These are phyloP conservation scores for Fusarium sp. DNA, from an alignment of 2,329 filamentous ascomycete genomes.

Conservation along the genomic window DNA sequence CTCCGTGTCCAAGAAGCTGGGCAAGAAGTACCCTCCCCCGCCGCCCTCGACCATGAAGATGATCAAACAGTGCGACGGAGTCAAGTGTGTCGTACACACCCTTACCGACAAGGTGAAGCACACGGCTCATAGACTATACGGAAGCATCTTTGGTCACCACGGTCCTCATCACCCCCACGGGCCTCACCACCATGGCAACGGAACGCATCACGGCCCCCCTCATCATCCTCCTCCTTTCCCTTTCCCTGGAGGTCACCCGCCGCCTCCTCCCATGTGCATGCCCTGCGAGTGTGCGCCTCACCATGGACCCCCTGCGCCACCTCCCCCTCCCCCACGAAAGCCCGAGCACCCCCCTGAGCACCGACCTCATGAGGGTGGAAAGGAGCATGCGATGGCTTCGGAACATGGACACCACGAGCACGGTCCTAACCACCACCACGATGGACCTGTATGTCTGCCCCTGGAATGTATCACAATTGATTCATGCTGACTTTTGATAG, in stretches of 20 bases:
- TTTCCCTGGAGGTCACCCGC: conserved; percentile 30
- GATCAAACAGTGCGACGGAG: conserved; percentile 33
- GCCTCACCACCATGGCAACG: conserved; percentile 9
- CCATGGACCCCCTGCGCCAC: conserved; percentile 43
- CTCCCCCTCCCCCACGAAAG: conserved; percentile 30
- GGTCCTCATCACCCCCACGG: conserved; percentile 11
- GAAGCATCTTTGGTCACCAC: conserved; percentile 28
- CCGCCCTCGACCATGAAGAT: conserved; percentile 38
- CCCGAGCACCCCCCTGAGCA: conserved; percentile 18
- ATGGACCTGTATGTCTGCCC: conserved; percentile 28
- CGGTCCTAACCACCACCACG: conserved; percentile 24
- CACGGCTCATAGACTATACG: conserved; percentile 36
- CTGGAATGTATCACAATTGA: neutral
- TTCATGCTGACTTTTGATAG: conserved; percentile 3
- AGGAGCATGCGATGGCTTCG: conserved; percentile 19
- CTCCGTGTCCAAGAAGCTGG: conserved; percentile 52
- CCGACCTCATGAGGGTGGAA: neutral
- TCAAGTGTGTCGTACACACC: conserved; percentile 56
- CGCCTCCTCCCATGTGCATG: conserved; percentile 6
- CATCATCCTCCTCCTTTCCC: conserved; percentile 28
- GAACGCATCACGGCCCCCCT: conserved; percentile 23
- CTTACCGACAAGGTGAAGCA: conserved; percentile 55
- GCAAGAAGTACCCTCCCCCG: conserved; percentile 37
- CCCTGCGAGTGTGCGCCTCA: conserved; percentile 9
- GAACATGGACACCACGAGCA: conserved; percentile 2